phyloP scores from a whole-genome alignment of 305 asterid species.

The Withania somnifera region DNA sequence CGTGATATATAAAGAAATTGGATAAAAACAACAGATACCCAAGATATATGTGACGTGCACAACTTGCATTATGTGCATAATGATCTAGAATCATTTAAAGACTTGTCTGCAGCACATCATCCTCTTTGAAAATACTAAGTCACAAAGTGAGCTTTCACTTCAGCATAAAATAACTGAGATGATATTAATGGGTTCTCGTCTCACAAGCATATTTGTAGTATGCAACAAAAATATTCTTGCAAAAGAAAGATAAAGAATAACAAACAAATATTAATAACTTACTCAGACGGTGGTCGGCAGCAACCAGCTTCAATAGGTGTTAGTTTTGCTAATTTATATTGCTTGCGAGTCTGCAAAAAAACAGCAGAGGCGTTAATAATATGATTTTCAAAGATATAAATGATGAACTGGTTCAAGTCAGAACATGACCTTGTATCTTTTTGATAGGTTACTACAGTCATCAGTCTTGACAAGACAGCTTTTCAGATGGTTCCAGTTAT shows the following conservation, averaged over 20 bases:
- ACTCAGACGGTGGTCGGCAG: slow-evolving; percentile 96
- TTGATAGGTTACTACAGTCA: slow-evolving; percentile 63
- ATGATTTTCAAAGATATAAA: not conserved
- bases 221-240: not conserved
- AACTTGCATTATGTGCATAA: not conserved
- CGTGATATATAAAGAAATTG: not conserved
- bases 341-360: slow-evolving; percentile 45
- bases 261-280: slow-evolving; percentile 8
- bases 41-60: not conserved
- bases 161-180: not conserved
- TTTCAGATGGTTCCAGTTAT: slow-evolving; percentile 65
- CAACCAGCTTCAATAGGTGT: slow-evolving; percentile 95
- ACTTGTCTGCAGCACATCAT: no score
- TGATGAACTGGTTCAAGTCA: not conserved
- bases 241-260: not conserved
- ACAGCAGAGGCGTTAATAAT: not conserved
- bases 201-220: not conserved
- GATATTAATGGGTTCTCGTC: not conserved
- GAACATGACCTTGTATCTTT: slow-evolving; percentile 48
- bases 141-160: not conserved
- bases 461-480: slow-evolving; percentile 75
- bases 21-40: not conserved
- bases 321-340: slow-evolving; percentile 54
- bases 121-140: no score
- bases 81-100: not conserved